Evolutionary conservation across 257 asterid genomes (phyloP), one percentile per base, ranked within the genome.

Genomic region (Oldenlandia corymbosa): DNA sequence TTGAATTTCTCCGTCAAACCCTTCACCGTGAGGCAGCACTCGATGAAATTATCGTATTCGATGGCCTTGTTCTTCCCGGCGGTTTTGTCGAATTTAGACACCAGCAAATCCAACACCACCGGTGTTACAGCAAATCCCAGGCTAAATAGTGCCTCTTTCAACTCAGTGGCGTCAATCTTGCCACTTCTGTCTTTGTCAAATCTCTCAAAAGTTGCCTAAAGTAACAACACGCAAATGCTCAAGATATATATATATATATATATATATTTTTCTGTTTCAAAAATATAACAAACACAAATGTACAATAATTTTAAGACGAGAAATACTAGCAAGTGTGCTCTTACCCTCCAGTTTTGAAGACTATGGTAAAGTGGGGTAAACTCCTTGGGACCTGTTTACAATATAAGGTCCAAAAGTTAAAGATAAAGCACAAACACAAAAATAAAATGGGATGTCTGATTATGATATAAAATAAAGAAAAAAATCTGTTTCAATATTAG

Each of bases 21-120:
- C 95, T 93, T 93, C 2, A 93, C 99, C 39, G 97, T 90, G 78
- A 93, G 99, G 80, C 97, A 90, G 70, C 99, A 93, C 99, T 93
- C 97, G 0, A 93, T 93, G 82, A 93, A 90, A 61, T 93, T 93
- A 75, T 87, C 99, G 16, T 93, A 93, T 81, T 87, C 99, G 68
- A 93, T 78, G 64, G 96, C 96, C 80, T 74, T 85, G 79, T 73
- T 77, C 58, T 72, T 76, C 34, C 99, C 99, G 60, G 96, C 97
- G 30, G 71, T 79, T 78, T 89, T 89, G 57, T 92, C 99, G 39
- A 87, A 92, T 82, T 92, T 92, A 59, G 99, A 84, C 37, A 92
- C 85, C 66, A 92, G 77, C 71, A 92, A 69, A 53, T 92, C 99
- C 67, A 92, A 77, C 69, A 92, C 79, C 39, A 31, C 57, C 0